phyloP scores from a whole-genome alignment of 2,329 filamentous ascomycete genomes.

The Botrytis tulipae region DNA sequence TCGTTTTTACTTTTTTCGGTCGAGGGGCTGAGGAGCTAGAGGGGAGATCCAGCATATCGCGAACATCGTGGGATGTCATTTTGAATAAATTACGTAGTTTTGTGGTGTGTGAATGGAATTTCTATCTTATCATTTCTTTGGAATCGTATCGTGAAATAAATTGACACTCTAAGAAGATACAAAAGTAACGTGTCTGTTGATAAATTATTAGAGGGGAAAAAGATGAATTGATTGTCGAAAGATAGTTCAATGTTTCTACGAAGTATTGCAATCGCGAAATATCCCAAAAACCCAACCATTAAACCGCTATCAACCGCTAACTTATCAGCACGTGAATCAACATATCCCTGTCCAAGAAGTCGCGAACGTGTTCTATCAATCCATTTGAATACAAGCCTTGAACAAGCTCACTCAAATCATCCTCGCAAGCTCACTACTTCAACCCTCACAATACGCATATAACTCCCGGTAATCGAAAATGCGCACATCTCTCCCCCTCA shows the following conservation, averaged over 20 bases:
- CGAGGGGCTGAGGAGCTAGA: constrained; percentile 53
- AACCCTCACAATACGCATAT: constrained; percentile 1
- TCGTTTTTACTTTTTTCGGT: constrained; percentile 73
- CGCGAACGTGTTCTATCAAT: constrained; percentile 23
- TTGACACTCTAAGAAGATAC: background rate
- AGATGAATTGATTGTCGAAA: constrained; percentile 5
- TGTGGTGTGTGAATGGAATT: background rate
- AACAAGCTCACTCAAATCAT: background rate
- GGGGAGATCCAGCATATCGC: constrained; percentile 82
- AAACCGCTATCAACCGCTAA: background rate
- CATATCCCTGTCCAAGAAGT: constrained; percentile 14
- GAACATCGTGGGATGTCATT: constrained; percentile 78
- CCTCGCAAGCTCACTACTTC: background rate
- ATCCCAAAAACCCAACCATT: background rate
- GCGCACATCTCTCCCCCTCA: constrained; percentile 61
- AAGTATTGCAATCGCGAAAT: constrained; percentile 10
- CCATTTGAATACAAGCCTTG: background rate
- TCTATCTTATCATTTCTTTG: background rate
- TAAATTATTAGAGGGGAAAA: constrained; percentile 1
- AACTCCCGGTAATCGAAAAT: constrained; percentile 41
- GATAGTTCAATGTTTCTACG: background rate
- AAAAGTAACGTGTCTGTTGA: background rate
- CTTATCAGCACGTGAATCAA: constrained; percentile 18
- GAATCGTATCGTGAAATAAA: background rate
- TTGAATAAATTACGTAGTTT: constrained; percentile 28